Conservation (phyloP, 306 rosid species). For the Casuarina glauca region DNA sequence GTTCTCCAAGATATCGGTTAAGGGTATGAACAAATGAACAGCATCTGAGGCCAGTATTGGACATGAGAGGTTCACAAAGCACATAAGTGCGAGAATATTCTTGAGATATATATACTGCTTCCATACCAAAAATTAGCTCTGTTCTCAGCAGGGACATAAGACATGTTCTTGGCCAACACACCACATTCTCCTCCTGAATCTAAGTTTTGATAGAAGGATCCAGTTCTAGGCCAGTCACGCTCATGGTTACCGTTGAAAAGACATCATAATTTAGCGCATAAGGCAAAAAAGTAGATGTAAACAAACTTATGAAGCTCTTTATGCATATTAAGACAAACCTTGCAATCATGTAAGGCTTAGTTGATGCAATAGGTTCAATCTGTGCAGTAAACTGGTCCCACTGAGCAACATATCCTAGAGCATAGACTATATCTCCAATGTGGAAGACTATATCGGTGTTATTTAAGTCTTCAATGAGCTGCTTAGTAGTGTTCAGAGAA, state of each 20-base stretch:
- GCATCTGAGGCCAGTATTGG: too few species aligned
- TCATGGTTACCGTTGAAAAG: slow-evolving; percentile 87
- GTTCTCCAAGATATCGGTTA: too few species aligned
- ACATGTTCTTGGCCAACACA: slow-evolving; percentile 77
- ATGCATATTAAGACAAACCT: slow-evolving; percentile 46
- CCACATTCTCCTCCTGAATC: slow-evolving; percentile 99
- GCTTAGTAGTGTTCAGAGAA: slow-evolving; percentile 80
- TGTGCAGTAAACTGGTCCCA: slow-evolving; percentile 97
- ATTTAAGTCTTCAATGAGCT: slow-evolving; percentile 67
- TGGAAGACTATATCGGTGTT: slow-evolving; percentile 82
- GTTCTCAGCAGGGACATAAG: slow-evolving; percentile 88
- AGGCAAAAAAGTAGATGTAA: slow-evolving; percentile 20
- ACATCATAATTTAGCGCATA: slow-evolving; percentile 22
- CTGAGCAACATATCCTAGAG: slow-evolving; percentile 89
- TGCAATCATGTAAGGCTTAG: slow-evolving; percentile 88
- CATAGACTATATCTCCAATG: slow-evolving; percentile 90
- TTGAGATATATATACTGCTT: not conserved
- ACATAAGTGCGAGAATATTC: not conserved
- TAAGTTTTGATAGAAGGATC: slow-evolving; percentile 73
- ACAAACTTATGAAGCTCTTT: not conserved
- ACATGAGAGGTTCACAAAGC: not conserved
- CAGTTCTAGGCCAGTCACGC: slow-evolving; percentile 92
- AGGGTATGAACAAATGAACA: not conserved
- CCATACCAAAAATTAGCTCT: slow-evolving; percentile 80
- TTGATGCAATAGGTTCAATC: slow-evolving; percentile 89